Base-by-base conservation (phyloP, 2,329 filamentous ascomycete genomes). In the Beauveria sp. region DNA sequence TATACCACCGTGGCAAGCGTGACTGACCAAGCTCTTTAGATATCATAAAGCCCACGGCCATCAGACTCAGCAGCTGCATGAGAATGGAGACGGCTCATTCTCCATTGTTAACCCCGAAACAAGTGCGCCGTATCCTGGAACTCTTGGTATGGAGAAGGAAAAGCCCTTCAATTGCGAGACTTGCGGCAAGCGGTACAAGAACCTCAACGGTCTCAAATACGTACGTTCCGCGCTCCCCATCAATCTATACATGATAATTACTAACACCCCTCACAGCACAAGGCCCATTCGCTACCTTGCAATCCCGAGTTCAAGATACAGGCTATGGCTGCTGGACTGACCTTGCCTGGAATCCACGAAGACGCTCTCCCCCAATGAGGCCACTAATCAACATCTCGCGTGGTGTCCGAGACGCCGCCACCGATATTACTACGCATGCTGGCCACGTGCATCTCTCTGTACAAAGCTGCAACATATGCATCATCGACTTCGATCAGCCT, bases 101-200 rank as follows among this genome's bases (percentile, higher is more conserved):
- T 98, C 93, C 0, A 99, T 99, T 67, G 93, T 99, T 57, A 96
- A 99, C 69, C 95, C 95, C 0, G 90, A 96, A 71, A 98, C 95
- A 0, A 95, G 90, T 30, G 85, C 91, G 1, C 95, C 95, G 0
- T 99, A 98, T 66, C 95, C 95, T 0, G 95, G 95, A 38, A 98
- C 95, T 1, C 80, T 96, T 42, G 95, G 95, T n/a, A 99, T 99
- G 95, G 95, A 99, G 77, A 99, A 98, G 74, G 93, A 98, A 79
- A 99, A 99, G 79, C 95, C 95, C 3, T 98, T 98, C 74, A 93
- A 93, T 71, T 99, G 95, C 74, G 93, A 98, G 66, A 89, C 92
- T 12, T 99, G 95, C 72, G 93, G 93, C 69, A 99, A 99, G 80
- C 89, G 95, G 58, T 99, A 99, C 79, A 99, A 99, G 86, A 99